A percentile compares a stretch with the other conserved stretches of the same genome.
Evolutionary conservation across 2,329 filamentous ascomycete species (phyloP).

Genomic region (Nemania sp.): DNA sequence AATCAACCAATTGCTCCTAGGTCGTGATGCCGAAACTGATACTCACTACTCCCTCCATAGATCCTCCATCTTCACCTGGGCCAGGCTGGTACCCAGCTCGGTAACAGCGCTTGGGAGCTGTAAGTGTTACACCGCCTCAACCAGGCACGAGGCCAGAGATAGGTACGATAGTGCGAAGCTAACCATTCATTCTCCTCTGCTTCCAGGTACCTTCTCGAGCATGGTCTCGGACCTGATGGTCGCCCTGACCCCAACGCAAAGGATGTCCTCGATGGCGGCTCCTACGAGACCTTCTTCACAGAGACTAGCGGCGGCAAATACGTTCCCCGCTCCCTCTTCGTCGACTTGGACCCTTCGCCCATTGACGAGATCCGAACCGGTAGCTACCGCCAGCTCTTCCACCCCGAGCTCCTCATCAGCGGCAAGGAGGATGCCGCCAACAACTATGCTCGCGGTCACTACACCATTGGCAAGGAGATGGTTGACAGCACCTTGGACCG

Average conservation of each 20-base stretch:
- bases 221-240: constrained; percentile 75
- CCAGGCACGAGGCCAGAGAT: background rate
- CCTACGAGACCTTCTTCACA: constrained; percentile 79
- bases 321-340: constrained; percentile 77
- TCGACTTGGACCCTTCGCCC: constrained; percentile 78
- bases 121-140: constrained; percentile 59
- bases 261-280: constrained; percentile 71
- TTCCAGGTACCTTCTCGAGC: constrained; percentile 76
- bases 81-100: constrained; percentile 79
- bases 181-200: constrained; percentile 23
- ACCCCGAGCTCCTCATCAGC: constrained; percentile 77
- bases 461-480: constrained; percentile 82
- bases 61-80: constrained; percentile 74
- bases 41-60: constrained; percentile 52
- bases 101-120: constrained; percentile 82
- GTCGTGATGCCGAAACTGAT: constrained; percentile 34
- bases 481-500: constrained; percentile 77
- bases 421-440: constrained; percentile 83
- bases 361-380: constrained; percentile 81
- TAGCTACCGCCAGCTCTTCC: constrained; percentile 75
- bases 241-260: constrained; percentile 71
- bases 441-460: constrained; percentile 82
- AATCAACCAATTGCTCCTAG: constrained; percentile 1
- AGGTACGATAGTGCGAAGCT: constrained; percentile 7
- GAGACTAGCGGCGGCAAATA: constrained; percentile 79